Percentiles rank a stretch among this genome's conserved stretches.
phyloP scores from a whole-genome alignment of 106 monocot species.

The Narthecium ossifragum region DNA sequence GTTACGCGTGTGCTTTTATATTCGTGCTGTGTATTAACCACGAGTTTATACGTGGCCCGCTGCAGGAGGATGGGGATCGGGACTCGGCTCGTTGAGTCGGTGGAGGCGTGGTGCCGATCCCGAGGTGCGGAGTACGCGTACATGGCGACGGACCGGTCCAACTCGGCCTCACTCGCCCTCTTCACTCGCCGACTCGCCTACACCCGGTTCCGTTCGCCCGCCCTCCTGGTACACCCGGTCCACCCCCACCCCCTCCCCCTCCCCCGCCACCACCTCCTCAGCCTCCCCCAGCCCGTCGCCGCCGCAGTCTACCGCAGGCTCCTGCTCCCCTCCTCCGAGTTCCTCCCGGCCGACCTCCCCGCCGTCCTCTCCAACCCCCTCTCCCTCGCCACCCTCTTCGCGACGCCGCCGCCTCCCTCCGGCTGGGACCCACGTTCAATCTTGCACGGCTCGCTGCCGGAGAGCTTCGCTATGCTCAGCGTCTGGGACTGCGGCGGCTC shows the following conservation, averaged over 20 bases:
- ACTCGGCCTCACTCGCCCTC: slow-evolving; percentile 50
- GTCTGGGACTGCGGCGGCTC: slow-evolving; percentile 35
- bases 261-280: slow-evolving; percentile 19
- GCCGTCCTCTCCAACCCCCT: slow-evolving; percentile 35
- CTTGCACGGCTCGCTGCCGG: neutral
- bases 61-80: slow-evolving; percentile 49
- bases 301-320: slow-evolving; percentile 25
- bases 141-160: slow-evolving; percentile 55
- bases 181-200: slow-evolving; percentile 44
- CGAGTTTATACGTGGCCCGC: neutral
- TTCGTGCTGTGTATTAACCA: neutral
- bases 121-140: slow-evolving; percentile 52
- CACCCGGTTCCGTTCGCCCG: slow-evolving; percentile 39
- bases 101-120: slow-evolving; percentile 40
- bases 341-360: slow-evolving; percentile 46
- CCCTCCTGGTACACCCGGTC: slow-evolving; percentile 55
- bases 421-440: slow-evolving; percentile 1
- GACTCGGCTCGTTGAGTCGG: slow-evolving; percentile 25
- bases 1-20: no score
- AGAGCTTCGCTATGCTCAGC: slow-evolving; percentile 41
- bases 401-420: slow-evolving; percentile 6
- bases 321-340: slow-evolving; percentile 33
- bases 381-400: slow-evolving; percentile 46
- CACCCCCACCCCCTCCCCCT: slow-evolving; percentile 40
- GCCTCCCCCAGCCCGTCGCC: slow-evolving; percentile 29